phyloP scores from a whole-genome alignment of 2,329 filamentous ascomycete genomes.

The Rutstroemia sydowiana region DNA sequence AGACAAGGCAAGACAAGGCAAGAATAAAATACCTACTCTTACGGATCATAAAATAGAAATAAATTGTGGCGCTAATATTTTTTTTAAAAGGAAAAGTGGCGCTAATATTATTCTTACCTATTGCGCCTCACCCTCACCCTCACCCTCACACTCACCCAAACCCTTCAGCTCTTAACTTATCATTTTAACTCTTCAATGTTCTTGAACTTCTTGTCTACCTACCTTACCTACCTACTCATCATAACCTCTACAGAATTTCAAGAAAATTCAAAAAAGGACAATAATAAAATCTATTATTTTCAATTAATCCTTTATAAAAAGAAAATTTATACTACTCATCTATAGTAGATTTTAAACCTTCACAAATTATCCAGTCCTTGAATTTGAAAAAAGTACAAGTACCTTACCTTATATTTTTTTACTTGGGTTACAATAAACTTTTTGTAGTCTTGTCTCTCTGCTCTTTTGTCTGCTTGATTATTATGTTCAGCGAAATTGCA shows the following conservation, averaged over 20 bases:
- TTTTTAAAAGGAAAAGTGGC: slow-evolving; percentile 7
- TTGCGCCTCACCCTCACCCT: slow-evolving; percentile 8
- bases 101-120: neutral
- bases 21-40: too few relatives aligned
- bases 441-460: neutral
- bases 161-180: neutral
- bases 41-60: too few relatives aligned
- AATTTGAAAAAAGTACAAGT: too few relatives aligned
- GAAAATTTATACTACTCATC: neutral
- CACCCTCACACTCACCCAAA: neutral
- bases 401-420: neutral
- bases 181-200: too few relatives aligned
- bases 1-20: too few relatives aligned
- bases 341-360: neutral
- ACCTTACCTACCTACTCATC: neutral
- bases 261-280: too few relatives aligned
- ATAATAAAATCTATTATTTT: neutral
- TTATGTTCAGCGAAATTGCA: slow-evolving; percentile 9
- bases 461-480: slow-evolving; percentile 6
- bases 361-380: neutral
- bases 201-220: too few relatives aligned
- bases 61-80: neutral
- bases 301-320: neutral
- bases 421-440: neutral
- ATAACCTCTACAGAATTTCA: too few relatives aligned